These are phyloP conservation scores for Aspergillus hancockii DNA, from an alignment of 495 filamentous ascomycete genomes.

Conservation along the genomic window DNA sequence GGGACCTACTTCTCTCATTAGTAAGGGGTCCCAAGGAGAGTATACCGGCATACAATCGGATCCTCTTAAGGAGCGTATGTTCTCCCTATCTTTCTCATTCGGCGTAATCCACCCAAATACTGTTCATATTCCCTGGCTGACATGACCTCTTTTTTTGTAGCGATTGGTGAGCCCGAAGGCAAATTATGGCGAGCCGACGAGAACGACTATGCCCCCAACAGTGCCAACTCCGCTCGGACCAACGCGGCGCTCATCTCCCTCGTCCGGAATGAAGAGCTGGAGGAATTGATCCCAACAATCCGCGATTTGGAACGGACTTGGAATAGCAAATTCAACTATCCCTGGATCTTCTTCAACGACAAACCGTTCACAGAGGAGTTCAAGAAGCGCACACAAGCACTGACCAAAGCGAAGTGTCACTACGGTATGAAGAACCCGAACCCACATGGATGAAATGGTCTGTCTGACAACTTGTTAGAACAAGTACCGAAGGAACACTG, in stretches of 20 bases:
- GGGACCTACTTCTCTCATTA: constrained; percentile 33
- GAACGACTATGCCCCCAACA: constrained; percentile 67
- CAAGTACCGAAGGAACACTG: constrained; percentile 92
- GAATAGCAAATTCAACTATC: constrained; percentile 99
- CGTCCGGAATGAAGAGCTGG: constrained; percentile 86
- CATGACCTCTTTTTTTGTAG: constrained; percentile 41
- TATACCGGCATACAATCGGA: constrained; percentile 63
- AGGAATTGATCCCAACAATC: constrained; percentile 84
- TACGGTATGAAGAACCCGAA: constrained; percentile 61
- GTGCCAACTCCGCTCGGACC: constrained; percentile 74
- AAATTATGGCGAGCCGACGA: constrained; percentile 69
- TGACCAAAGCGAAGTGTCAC: constrained; percentile 78
- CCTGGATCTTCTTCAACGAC: constrained; percentile 99
- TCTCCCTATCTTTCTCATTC: neutral
- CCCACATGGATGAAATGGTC: neutral
- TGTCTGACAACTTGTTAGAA: constrained; percentile 50
- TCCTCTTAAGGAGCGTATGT: constrained; percentile 80
- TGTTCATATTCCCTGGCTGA: neutral
- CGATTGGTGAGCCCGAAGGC: constrained; percentile 78
- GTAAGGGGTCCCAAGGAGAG: constrained; percentile 31
- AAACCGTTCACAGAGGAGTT: constrained; percentile 90
- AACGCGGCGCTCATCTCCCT: constrained; percentile 90
- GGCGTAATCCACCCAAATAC: constrained; percentile 2
- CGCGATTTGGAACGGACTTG: constrained; percentile 88
- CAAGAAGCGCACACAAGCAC: constrained; percentile 72